Evolutionary conservation across 2,329 filamentous ascomycete genomes (phyloP).

Genomic region (Neopestalotiopsis rosae): DNA sequence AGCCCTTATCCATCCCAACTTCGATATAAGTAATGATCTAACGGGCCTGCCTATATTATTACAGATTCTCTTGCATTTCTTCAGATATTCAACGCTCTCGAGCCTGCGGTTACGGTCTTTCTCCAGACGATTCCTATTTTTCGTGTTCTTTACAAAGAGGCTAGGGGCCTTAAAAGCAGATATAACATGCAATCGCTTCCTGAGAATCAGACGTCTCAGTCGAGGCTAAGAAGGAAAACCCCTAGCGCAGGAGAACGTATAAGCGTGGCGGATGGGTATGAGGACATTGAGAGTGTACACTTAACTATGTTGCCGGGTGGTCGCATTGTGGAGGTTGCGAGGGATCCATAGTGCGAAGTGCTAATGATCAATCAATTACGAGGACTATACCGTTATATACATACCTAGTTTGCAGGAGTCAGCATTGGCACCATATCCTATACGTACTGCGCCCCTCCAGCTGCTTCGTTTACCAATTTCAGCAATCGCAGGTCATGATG

Average conservation of each 20-base stretch:
- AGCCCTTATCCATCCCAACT: background rate
- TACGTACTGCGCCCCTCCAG: too few species aligned
- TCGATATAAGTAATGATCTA: background rate
- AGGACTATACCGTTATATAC: too few species aligned
- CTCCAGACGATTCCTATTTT: constrained; percentile 4
- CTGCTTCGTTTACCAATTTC: too few species aligned
- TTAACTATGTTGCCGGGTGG: background rate
- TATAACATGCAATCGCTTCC: background rate
- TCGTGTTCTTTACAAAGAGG: constrained; percentile 8
- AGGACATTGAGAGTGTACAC: constrained; percentile 5
- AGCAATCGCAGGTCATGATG: too few species aligned
- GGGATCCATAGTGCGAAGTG: background rate
- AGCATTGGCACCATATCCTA: too few species aligned
- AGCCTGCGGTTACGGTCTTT: background rate
- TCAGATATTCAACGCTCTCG: constrained; percentile 10
- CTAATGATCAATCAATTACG: too few species aligned
- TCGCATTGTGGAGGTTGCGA: background rate
- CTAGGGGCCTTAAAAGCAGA: background rate
- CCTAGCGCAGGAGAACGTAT: background rate
- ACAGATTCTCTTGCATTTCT: constrained; percentile 10
- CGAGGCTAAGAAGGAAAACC: background rate
- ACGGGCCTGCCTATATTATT: background rate
- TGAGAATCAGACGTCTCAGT: background rate
- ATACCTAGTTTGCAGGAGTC: too few species aligned
- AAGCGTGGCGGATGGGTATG: background rate